Conservation (phyloP, 306 rosid species). For the Corylus heterophylla region DNA sequence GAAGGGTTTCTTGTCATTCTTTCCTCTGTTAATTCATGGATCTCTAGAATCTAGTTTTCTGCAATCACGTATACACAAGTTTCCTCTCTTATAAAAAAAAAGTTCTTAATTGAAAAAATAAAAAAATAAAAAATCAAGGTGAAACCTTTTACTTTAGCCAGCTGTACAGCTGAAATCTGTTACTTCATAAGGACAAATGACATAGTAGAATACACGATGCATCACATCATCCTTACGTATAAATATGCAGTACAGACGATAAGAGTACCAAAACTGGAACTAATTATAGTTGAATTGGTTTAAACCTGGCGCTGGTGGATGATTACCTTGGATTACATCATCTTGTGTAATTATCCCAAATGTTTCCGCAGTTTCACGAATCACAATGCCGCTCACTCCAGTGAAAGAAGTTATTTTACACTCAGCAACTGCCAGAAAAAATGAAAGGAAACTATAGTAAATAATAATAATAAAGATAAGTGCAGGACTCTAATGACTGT, state of each 20-base stretch:
- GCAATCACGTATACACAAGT: not conserved
- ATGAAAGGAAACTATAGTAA: constrained; percentile 19
- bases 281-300: constrained; percentile 14
- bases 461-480: not conserved
- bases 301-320: constrained; percentile 13
- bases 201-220: not conserved
- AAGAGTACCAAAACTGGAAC: constrained; percentile 9
- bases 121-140: not conserved
- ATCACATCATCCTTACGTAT: not conserved
- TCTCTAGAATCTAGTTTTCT: too few relatives aligned
- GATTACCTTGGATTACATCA: constrained; percentile 61
- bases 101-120: not conserved
- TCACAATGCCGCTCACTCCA: constrained; percentile 72
- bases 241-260: not conserved
- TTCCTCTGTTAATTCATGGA: too few relatives aligned
- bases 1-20: not conserved
- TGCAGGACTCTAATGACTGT: not conserved
- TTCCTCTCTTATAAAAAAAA: not conserved
- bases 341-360: constrained; percentile 75
- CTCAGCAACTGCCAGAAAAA: constrained; percentile 59
- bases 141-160: not conserved
- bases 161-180: not conserved
- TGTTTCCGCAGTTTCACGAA: constrained; percentile 82
- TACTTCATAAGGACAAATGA: not conserved
- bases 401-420: constrained; percentile 58